phyloP scores from a whole-genome alignment of 805 yeast species.

The Candida nanaspora region DNA sequence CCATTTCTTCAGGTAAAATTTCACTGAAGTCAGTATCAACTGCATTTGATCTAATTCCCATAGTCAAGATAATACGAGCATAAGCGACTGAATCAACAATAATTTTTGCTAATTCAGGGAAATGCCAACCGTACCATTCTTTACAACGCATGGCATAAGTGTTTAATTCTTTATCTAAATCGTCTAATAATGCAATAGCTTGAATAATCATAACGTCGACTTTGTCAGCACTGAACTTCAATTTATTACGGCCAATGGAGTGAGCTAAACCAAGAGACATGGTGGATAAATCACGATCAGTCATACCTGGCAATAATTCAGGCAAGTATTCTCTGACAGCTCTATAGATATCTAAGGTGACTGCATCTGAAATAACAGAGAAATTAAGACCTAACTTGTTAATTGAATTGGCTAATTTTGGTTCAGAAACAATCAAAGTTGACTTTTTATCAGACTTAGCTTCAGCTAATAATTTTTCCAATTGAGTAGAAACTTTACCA shows the following conservation, averaged over 20 bases:
- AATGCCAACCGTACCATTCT: slow-evolving; percentile 99
- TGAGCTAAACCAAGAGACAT: slow-evolving; percentile 99
- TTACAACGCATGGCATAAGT: slow-evolving; percentile 98
- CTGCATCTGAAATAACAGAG: slow-evolving; percentile 89
- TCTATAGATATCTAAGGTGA: slow-evolving; percentile 89
- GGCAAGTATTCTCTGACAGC: slow-evolving; percentile 93
- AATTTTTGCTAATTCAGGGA: slow-evolving; percentile 98
- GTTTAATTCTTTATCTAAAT: slow-evolving; percentile 94
- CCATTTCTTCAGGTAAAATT: slow-evolving; percentile 87
- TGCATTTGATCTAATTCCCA: slow-evolving; percentile 93
- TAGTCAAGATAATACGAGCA: slow-evolving; percentile 86
- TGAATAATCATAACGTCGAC: slow-evolving; percentile 99
- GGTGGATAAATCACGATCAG: slow-evolving; percentile 75
- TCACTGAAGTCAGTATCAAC: slow-evolving; percentile 84
- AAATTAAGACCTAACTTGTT: slow-evolving; percentile 88
- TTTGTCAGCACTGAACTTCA: slow-evolving; percentile 95
- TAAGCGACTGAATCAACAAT: slow-evolving; percentile 93
- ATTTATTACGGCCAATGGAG: slow-evolving; percentile 96
- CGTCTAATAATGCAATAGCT: slow-evolving; percentile 95
- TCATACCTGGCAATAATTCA: slow-evolving; percentile 87
- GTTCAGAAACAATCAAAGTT: slow-evolving; percentile 85
- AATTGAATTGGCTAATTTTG: slow-evolving; percentile 93
- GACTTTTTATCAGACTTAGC: slow-evolving; percentile 76
- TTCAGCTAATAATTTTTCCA: slow-evolving; percentile 69
- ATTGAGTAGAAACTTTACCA: slow-evolving; percentile 85